Evolutionary conservation across 768 basidiomycete genomes (phyloP).

Genomic region (Leccinum uliginosum): DNA sequence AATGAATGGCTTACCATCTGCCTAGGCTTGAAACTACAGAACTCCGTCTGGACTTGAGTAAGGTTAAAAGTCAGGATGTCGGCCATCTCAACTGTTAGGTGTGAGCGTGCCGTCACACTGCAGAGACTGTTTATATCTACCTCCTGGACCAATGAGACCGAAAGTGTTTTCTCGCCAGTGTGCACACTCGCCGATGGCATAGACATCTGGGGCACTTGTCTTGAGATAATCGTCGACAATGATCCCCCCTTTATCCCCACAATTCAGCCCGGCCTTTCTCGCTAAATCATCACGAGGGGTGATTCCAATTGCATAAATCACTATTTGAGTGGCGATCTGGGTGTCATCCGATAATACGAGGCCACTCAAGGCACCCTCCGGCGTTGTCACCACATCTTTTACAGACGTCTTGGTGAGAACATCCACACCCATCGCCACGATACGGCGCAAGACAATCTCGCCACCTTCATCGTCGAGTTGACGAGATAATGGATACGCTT

Average conservation of each 20-base stretch:
- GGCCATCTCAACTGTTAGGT: constrained; percentile 65
- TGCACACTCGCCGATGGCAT: constrained; percentile 76
- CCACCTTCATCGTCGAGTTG: constrained; percentile 56
- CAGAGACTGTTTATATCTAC: constrained; percentile 20
- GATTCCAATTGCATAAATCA: constrained; percentile 69
- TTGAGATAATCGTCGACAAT: constrained; percentile 51
- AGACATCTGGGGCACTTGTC: constrained; percentile 57
- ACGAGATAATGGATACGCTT: constrained; percentile 50
- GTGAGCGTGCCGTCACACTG: neutral
- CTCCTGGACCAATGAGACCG: constrained; percentile 71
- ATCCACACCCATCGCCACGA: constrained; percentile 56
- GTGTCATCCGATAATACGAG: constrained; percentile 47
- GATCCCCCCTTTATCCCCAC: constrained; percentile 50
- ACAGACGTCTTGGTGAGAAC: constrained; percentile 44
- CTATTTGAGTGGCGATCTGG: constrained; percentile 45
- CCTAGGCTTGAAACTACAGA: constrained; percentile 38
- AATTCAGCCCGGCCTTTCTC: constrained; percentile 45
- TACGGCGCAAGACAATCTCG: constrained; percentile 56
- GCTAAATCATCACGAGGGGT: constrained; percentile 68
- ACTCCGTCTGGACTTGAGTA: constrained; percentile 44
- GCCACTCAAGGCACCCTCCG: constrained; percentile 40
- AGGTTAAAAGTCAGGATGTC: constrained; percentile 72
- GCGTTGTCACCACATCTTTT: constrained; percentile 35
- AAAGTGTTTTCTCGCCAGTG: constrained; percentile 65
- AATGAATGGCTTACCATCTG: constrained; percentile 35